Conservation (phyloP, 2,329 filamentous ascomycete species). For the Leptographium procerum region DNA sequence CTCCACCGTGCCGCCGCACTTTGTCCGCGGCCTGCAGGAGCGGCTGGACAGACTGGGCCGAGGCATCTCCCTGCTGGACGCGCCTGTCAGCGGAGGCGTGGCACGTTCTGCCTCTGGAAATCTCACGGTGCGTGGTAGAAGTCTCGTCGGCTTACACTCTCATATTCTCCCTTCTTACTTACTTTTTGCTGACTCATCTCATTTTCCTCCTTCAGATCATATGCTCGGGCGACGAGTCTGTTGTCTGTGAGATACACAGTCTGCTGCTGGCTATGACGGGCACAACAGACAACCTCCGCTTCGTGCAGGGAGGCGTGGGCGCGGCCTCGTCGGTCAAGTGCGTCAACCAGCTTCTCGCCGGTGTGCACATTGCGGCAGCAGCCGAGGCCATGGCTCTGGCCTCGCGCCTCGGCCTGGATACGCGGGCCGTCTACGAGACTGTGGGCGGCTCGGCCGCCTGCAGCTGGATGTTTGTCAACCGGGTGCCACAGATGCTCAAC, state of each 20-base stretch:
- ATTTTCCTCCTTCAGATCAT: slow-evolving; percentile 9
- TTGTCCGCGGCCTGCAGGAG: slow-evolving; percentile 13
- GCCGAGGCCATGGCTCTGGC: slow-evolving; percentile 47
- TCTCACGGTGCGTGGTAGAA: slow-evolving; percentile 15
- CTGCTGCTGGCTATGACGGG: slow-evolving; percentile 18
- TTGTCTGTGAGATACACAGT: background rate
- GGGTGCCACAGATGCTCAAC: slow-evolving; percentile 22
- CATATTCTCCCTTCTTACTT: background rate
- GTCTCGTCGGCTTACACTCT: background rate
- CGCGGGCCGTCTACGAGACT: slow-evolving; percentile 33
- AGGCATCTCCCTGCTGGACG: slow-evolving; percentile 22
- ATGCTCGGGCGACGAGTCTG: slow-evolving; percentile 31
- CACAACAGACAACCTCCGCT: slow-evolving; percentile 24
- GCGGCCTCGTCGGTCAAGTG: slow-evolving; percentile 46
- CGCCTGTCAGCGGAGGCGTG: slow-evolving; percentile 26
- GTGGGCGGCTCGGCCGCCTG: slow-evolving; percentile 25
- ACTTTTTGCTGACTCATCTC: too few species aligned
- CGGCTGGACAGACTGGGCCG: slow-evolving; percentile 14
- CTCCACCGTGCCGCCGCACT: slow-evolving; percentile 25
- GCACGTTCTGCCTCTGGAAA: slow-evolving; percentile 24
- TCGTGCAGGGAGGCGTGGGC: slow-evolving; percentile 38
- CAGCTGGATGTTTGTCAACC: slow-evolving; percentile 27
- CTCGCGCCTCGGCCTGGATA: slow-evolving; percentile 39
- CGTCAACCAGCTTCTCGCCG: slow-evolving; percentile 46
- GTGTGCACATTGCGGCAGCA: slow-evolving; percentile 43